Base-by-base conservation (phyloP, 2,329 filamentous ascomycete genomes). In the Blumeria graminis region DNA sequence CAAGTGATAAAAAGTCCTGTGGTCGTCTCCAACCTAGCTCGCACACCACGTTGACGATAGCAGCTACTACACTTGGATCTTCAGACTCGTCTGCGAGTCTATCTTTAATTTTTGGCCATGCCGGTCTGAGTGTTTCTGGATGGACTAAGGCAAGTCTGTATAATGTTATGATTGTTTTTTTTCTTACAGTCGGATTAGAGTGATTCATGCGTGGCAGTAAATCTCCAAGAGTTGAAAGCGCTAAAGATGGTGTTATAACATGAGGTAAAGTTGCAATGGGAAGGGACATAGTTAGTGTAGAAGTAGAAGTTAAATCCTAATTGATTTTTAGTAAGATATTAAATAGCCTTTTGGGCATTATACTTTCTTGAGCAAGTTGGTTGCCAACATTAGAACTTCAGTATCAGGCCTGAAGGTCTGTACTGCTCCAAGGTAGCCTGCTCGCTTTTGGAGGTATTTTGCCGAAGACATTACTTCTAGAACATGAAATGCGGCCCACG, bases 41-140 rank as follows among this genome's bases (percentile, higher is more conserved):
- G 68, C 92, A 96, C 5, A 98, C 81, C 9, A 98, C 90, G 68
- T 98, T 98, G 54, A 98, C 83, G 58, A 95, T 94, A 16, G 92
- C 89, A 51, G 92, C 87, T 22, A 89, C 96, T 35, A 98, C 92
- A 66, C 87, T 94, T 1, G 85, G 77, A 67, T 96, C 89, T 67
- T 96, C 90, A 56, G 82, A 74, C 58, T 87, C 83, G 68, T 96
- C 88, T 77, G 93, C 84, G 57, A 98, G 71, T 14, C 87, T 79
- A 64, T 96, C 92, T 68, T 94, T 94, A 63, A 98, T 93, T 71
- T 93, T 95, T 8, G 92, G 92, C 90, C 92, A 98, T 54, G 88
- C 89, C 18, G 89, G 82, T 51, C 89, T 78, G 56, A 98, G 72
- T 0, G 90, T 90, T 69, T 98, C 92, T 0, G 92, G 92, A 64